phyloP scores from a whole-genome alignment of 345 rosid species.

The Dovyalis caffra region DNA sequence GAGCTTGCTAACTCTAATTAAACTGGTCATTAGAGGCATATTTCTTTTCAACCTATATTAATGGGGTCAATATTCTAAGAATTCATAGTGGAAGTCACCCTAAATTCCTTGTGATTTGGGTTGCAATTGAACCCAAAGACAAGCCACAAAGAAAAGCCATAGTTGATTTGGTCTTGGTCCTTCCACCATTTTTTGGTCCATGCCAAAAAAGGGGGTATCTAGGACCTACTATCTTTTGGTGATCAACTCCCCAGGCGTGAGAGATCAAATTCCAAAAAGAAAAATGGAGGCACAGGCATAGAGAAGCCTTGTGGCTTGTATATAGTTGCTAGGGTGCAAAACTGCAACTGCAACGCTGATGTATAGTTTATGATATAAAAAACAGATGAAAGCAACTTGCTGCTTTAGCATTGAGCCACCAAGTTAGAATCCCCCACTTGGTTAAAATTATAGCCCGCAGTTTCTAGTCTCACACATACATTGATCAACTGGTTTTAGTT shows the following conservation, averaged over 20 bases:
- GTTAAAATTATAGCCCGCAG: background rate
- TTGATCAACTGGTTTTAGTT: background rate
- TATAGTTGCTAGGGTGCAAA: background rate
- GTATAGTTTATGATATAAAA: background rate
- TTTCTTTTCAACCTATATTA: too few species aligned
- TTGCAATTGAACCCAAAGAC: background rate
- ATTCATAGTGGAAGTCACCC: background rate
- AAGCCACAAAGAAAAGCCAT: background rate
- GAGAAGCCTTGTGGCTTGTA: background rate
- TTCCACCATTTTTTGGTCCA: background rate
- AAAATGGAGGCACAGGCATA: too few species aligned
- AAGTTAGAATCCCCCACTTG: background rate
- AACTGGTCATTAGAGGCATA: too few species aligned
- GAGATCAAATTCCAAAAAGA: too few species aligned
- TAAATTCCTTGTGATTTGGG: background rate
- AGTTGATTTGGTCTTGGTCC: background rate
- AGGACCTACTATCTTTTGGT: too few species aligned
- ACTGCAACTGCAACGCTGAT: too few species aligned
- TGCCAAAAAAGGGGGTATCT: background rate
- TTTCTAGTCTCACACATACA: background rate
- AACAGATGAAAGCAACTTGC: background rate
- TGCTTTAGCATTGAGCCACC: slow-evolving; percentile 5
- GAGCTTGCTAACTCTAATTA: too few species aligned
- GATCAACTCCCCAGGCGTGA: too few species aligned
- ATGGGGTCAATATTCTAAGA: too few species aligned